Base-by-base conservation (phyloP, 169 alveolate genomes). In the Plasmodium chabaudi region DNA sequence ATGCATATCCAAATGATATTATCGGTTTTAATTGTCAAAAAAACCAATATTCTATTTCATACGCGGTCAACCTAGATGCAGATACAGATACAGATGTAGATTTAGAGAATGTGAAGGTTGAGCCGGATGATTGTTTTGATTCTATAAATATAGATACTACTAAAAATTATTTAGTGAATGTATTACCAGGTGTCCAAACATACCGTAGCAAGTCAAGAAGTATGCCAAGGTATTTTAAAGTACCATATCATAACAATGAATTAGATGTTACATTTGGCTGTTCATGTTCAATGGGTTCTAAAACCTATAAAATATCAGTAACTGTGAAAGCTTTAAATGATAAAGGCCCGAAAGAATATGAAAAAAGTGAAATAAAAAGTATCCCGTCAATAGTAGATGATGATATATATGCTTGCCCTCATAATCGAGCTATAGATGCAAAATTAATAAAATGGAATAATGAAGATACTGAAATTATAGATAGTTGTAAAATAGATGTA, bases 21-120 rank as follows among this genome's bases (percentile, higher is more conserved):
- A 51, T 82, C 0, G 90, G 90, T 9, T 68, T 82, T 10, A 82
- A 68, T 55, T 82, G 90, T 15, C 65, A n/a, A 19, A 65, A 77
- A 21, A 77, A 46, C 15, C 42, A 34, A 3, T 0, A 34, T 34
- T 3, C 5, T 2, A 3, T 34, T 34, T 3, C 42, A 34, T 3
- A 0, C 42, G 5, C 1, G 42, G 7, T 3, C 0, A 0, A 0
- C 42, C 6, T 34, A 34, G 7, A 34, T 34, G 5, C 23, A 9
- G 7, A 49, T 39, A 2, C 73, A 51, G n/a, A 10, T 49, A 1
- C 15, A 47, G 64, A 1, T 39, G 13, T 61, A 10, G 77, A 44
- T 4, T 27, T 12, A 21, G 77, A 17, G 39, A 64, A 71, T 5
- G 21, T 53, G 15, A 5, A 0, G 0, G 57, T 77, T 0, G 69